phyloP scores from a whole-genome alignment of 2,329 filamentous ascomycete genomes.

The Aureobasidium sp. region DNA sequence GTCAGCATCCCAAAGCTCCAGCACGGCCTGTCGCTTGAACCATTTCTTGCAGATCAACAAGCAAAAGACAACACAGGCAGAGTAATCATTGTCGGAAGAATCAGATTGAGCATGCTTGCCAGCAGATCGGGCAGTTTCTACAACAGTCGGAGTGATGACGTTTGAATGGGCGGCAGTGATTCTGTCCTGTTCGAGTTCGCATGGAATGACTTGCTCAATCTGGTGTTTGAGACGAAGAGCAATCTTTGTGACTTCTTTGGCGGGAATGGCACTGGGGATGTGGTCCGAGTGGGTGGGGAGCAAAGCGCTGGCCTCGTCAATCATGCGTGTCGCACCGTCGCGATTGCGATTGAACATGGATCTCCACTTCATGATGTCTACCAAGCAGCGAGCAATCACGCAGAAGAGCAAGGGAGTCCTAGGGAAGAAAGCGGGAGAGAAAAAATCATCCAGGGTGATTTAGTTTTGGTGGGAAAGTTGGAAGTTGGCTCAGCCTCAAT shows the following conservation, averaged over 20 bases:
- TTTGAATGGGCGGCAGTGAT: constrained; percentile 77
- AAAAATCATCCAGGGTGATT: not conserved
- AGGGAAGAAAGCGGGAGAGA: not conserved
- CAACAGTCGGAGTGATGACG: constrained; percentile 72
- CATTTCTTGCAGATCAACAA: constrained; percentile 66
- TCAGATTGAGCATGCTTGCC: constrained; percentile 40
- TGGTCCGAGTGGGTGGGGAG: constrained; percentile 57
- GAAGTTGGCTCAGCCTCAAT: constrained; percentile 4
- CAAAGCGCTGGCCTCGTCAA: constrained; percentile 30
- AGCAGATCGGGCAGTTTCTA: constrained; percentile 74
- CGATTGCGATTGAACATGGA: constrained; percentile 10
- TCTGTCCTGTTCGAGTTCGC: constrained; percentile 70
- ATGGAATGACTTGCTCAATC: constrained; percentile 82
- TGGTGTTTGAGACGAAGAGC: constrained; percentile 86
- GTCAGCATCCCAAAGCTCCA: constrained; percentile 89
- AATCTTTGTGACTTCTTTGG: constrained; percentile 78
- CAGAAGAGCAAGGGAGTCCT: not conserved
- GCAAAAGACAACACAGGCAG: constrained; percentile 75
- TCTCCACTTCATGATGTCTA: constrained; percentile 8
- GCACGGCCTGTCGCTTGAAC: constrained; percentile 70
- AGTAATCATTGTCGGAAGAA: constrained; percentile 47
- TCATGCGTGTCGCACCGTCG: constrained; percentile 3
- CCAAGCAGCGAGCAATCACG: too few species aligned
- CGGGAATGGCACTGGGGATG: constrained; percentile 60
- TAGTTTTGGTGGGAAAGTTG: constrained; percentile 1